phyloP scores from a whole-genome alignment of 1,284 basidiomycete species.

The Testicularia cyperi region DNA sequence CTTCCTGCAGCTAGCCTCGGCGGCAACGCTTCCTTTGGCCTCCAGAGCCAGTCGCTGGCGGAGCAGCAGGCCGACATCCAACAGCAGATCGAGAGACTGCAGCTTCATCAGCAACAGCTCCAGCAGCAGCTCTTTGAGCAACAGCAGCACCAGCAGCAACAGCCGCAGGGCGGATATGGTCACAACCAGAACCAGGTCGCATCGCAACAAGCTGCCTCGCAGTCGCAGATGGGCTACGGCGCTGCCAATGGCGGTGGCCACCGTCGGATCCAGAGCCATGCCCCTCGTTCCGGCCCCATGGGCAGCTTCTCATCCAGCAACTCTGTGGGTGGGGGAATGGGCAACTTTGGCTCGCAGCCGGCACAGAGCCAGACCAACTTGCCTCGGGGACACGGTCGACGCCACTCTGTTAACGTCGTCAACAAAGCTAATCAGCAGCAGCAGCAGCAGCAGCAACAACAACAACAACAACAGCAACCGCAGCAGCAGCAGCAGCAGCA shows the following conservation, averaged over 20 bases:
- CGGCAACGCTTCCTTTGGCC: conserved; percentile 66
- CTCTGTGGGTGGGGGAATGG: conserved; percentile 11
- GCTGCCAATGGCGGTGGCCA: conserved; percentile 63
- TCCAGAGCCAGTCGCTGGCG: conserved; percentile 67
- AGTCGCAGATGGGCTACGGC: background rate
- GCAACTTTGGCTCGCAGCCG: conserved; percentile 16
- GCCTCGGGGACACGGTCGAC: conserved; percentile 77
- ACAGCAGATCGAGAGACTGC: conserved; percentile 62
- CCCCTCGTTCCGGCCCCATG: conserved; percentile 68
- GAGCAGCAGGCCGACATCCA: conserved; percentile 62
- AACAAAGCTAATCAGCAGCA: conserved; percentile 58
- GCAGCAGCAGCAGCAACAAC: conserved; percentile 19
- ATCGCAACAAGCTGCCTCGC: no score
- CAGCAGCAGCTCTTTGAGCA: conserved; percentile 37
- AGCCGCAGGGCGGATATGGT: no score
- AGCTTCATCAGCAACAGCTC: conserved; percentile 61
- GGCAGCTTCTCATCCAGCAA: conserved; percentile 61
- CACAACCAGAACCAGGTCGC: no score
- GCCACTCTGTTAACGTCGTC: conserved; percentile 87
- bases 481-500: conserved; percentile 6
- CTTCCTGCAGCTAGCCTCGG: conserved; percentile 69
- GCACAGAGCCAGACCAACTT: conserved; percentile 6
- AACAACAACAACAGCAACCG: conserved; percentile 8
- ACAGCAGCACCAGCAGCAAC: conserved; percentile 1
- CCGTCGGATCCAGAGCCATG: conserved; percentile 80